Base-by-base conservation (phyloP, 768 basidiomycete species). In the Exsudoporus frostii region DNA sequence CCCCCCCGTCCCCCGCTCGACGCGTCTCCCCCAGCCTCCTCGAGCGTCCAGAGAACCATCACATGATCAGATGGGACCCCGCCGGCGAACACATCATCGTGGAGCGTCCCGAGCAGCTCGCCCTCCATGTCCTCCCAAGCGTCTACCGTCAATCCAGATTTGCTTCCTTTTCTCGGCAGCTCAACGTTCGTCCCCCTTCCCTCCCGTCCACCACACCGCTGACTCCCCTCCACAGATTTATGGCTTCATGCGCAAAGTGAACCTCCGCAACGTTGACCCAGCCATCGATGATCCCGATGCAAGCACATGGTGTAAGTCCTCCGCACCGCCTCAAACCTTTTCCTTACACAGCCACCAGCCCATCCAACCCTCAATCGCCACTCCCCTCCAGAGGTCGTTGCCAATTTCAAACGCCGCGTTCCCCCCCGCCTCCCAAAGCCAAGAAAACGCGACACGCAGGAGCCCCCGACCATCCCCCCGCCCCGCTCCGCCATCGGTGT, bases 171-270 rank as follows among this genome's bases (percentile, higher is more conserved):
- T 95, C 92, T 62, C 85, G 93, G 74, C 93, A 97, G 81, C 84
- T 97, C 69, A 97, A 97, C 76, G 92, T 96, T 65, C 57, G 84
- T 81, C 68, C 69, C 66, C 59, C 68, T 64, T 53, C 56, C 65
- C 65, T 63, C 66, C 55, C 56, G 45, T 57, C 55, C 58, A 48
- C 51, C 63, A 41, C 51, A 34, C 57, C 49, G 47, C 57, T 60
- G 59, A 57, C 64, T 62, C 30, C 51, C 51, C 46, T 63, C 48
- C 53, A 63, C 64, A 96, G 93, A 97, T 97, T 74, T 97, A 97
- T 77, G 94, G 93, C 60, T 97, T 94, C 79, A 95, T 95, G 91
- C 92, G 93, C 74, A 95, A 96, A 73, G 90, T 96, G 69, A 95
- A 94, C 77, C 79, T 95, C 63, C 88, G 91, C 69, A 93, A 95